Conservation (phyloP, 768 basidiomycete species). For the Ramaria sp. region DNA sequence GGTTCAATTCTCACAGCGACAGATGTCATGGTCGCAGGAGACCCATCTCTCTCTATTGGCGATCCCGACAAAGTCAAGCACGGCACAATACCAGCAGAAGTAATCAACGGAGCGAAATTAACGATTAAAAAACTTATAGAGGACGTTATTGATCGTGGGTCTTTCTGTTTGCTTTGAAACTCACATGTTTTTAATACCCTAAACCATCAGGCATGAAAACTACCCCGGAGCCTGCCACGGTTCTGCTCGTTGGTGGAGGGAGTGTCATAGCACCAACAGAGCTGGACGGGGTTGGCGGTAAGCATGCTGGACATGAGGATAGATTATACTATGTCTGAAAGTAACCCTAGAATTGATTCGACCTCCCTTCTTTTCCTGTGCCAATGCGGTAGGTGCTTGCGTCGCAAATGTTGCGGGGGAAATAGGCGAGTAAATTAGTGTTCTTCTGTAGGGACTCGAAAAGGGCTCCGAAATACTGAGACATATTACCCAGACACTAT, state of each 20-base stretch:
- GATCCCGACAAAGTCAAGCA: conserved; percentile 14
- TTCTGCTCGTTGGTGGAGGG: conserved; percentile 58
- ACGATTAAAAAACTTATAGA: conserved; percentile 34
- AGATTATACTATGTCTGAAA: no score
- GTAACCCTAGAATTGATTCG: conserved; percentile 27
- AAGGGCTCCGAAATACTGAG: conserved; percentile 13
- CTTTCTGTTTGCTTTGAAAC: neutral
- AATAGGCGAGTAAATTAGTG: conserved; percentile 15
- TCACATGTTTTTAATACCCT: neutral
- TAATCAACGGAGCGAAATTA: conserved; percentile 25
- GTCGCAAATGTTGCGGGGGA: conserved; percentile 57
- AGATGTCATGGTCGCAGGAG: conserved; percentile 40
- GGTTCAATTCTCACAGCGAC: conserved; percentile 49
- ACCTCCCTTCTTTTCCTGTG: conserved; percentile 32
- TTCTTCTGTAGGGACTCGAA: neutral
- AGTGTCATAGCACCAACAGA: conserved; percentile 43
- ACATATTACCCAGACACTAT: conserved; percentile 25
- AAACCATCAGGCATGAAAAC: conserved; percentile 42
- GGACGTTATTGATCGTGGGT: conserved; percentile 33
- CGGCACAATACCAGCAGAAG: neutral
- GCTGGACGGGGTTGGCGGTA: conserved; percentile 36
- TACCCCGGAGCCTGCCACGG: conserved; percentile 39
- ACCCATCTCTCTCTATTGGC: conserved; percentile 20
- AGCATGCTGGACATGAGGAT: neutral
- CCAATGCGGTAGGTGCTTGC: conserved; percentile 27